Percentiles rank a stretch among this genome's conserved stretches.
Evolutionary conservation across 805 yeast genomes (phyloP).

Genomic region (Yamadazyma philogaea): DNA sequence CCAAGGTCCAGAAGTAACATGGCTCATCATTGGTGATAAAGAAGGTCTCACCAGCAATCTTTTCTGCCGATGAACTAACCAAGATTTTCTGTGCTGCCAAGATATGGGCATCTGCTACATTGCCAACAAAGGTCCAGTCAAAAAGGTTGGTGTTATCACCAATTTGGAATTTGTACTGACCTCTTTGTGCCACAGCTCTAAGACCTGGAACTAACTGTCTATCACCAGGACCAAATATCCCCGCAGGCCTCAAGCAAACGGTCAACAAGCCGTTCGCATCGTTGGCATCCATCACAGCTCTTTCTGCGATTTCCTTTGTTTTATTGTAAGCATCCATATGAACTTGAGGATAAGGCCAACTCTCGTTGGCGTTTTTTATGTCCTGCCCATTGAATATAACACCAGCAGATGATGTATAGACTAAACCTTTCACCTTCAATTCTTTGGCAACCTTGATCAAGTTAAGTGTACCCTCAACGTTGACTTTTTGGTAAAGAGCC

Average conservation of each 20-base stretch:
- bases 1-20: constrained; percentile 94
- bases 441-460: constrained; percentile 62
- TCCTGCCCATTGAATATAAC: constrained; percentile 96
- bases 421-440: constrained; percentile 58
- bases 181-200: constrained; percentile 73
- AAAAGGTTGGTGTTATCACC: constrained; percentile 93
- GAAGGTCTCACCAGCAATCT: constrained; percentile 81
- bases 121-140: constrained; percentile 98
- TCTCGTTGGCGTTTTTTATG: constrained; percentile 86
- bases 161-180: constrained; percentile 88
- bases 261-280: constrained; percentile 59
- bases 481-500: constrained; percentile 81
- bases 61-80: constrained; percentile 36
- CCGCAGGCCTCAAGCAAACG: constrained; percentile 92
- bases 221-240: constrained; percentile 98
- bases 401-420: constrained; percentile 96
- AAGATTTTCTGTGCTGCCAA: constrained; percentile 80
- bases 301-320: constrained; percentile 91
- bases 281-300: constrained; percentile 72
- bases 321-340: constrained; percentile 98
- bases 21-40: constrained; percentile 94
- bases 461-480: constrained; percentile 82
- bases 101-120: constrained; percentile 95
- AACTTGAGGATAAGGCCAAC: constrained; percentile 85
- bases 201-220: constrained; percentile 94